A percentile compares a stretch with the other conserved stretches of the same genome.
phyloP scores from a whole-genome alignment of 345 rosid genomes.

The Eutrema japonicum region DNA sequence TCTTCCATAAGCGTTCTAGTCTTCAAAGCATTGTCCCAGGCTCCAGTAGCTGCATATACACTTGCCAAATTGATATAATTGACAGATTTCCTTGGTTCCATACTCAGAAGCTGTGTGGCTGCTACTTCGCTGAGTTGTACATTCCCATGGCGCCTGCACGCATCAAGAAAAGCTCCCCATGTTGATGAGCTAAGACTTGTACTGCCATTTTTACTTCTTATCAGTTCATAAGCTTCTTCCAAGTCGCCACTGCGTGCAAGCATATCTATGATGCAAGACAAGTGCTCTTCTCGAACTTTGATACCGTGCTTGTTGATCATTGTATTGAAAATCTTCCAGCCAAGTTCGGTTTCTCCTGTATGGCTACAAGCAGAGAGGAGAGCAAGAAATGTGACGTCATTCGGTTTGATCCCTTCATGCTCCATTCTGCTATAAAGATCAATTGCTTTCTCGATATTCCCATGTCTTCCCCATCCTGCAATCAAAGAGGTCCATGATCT shows the following conservation, averaged over 20 bases:
- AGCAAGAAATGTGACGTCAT: slow-evolving; percentile 65
- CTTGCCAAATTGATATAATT: slow-evolving; percentile 64
- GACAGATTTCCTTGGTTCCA: slow-evolving; percentile 59
- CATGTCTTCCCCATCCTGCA: slow-evolving; percentile 72
- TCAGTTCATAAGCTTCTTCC: slow-evolving; percentile 58
- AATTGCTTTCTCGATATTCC: slow-evolving; percentile 56
- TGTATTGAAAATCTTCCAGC: slow-evolving; percentile 58
- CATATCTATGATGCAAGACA: slow-evolving; percentile 72
- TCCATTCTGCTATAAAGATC: slow-evolving; percentile 64
- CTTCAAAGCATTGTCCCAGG: slow-evolving; percentile 54
- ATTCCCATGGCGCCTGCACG: slow-evolving; percentile 57
- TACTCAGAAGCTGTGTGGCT: slow-evolving; percentile 51
- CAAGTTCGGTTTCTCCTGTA: slow-evolving; percentile 58
- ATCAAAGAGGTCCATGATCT: slow-evolving; percentile 77
- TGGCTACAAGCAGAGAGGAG: slow-evolving; percentile 76
- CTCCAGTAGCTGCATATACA: slow-evolving; percentile 61
- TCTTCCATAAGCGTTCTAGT: slow-evolving; percentile 56
- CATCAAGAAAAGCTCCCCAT: slow-evolving; percentile 72
- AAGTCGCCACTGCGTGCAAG: slow-evolving; percentile 67
- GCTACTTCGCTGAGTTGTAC: slow-evolving; percentile 54
- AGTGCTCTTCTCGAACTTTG: slow-evolving; percentile 59
- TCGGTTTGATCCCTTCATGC: slow-evolving; percentile 59
- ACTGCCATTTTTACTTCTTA: slow-evolving; percentile 44
- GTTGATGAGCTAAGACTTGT: slow-evolving; percentile 56
- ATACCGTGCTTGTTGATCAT: slow-evolving; percentile 60